Evolutionary conservation across 1,284 basidiomycete species (phyloP), one percentile per base, ranked within the genome.

Genomic region (Ganoderma boninense): DNA sequence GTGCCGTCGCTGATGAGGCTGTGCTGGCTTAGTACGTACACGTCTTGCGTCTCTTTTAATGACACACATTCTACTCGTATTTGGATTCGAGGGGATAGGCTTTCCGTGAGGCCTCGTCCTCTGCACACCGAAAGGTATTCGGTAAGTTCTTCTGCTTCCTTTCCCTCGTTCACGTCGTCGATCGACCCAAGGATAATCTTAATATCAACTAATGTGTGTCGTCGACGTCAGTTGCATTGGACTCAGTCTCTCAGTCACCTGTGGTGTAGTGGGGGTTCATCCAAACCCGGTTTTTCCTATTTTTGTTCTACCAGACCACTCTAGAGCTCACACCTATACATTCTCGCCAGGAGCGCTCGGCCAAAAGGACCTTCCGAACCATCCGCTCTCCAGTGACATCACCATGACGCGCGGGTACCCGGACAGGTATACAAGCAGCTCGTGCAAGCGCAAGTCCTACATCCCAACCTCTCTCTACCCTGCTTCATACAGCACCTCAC

Each of bases 371-470:
- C 1, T n/a, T 20, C 42, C 3, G 61, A 62, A 44, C 18, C 64
- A 29, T 52, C 49, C 49, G 13, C 10, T 52, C 49, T 26, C 23
- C n/a, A 52, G 69, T 73, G 69, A 73, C 72, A 73, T 73, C 72
- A 73, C 72, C 56, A 73, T 71, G 72, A 73, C 72, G 72, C 72
- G 67, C 29, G 40, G 0, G 16, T 61, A 67, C 38, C 60, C 54
- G 29, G 8, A 26, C 49, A 49, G 46, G 46, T 16, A 49, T 23
- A 49, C 46, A 49, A 49, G 8, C n/a, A 26, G 49, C 23, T 54
- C 11, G 11, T 20, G n/a, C 46, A 23, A 49, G 8, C 46, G n/a
- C 1, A 7, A 7, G n/a, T 16, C 5, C 13, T n/a, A 43, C 18
- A 0, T 23, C 8, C 65, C 32, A 38, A 54, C 49, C 8, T 43